Percentiles rank a stretch among this genome's conserved stretches.
These are phyloP conservation scores for Inga oerstediana DNA, from an alignment of 306 rosid genomes.

Conservation along the genomic window DNA sequence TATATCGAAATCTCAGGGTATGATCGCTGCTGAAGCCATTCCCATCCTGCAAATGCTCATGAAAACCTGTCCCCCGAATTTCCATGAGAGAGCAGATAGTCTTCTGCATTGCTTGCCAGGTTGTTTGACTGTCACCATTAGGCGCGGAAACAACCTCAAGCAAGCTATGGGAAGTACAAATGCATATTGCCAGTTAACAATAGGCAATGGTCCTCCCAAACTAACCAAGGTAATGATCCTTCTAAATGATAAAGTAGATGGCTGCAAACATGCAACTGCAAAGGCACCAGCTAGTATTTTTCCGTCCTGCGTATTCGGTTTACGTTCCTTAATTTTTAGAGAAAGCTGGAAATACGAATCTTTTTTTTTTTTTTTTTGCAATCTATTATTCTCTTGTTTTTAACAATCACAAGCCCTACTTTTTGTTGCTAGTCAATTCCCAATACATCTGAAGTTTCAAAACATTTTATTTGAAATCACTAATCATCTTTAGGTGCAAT, in stretches of 20 bases:
- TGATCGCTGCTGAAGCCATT: constrained; percentile 94
- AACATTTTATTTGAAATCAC: constrained; percentile 11
- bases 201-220: constrained; percentile 93
- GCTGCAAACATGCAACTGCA: constrained; percentile 16
- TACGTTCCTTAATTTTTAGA: constrained; percentile 3
- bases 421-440: constrained; percentile 11
- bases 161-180: constrained; percentile 96
- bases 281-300: constrained; percentile 27
- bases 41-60: constrained; percentile 97
- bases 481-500: constrained; percentile 9
- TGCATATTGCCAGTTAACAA: constrained; percentile 88
- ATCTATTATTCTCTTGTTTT: not conserved
- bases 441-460: not conserved
- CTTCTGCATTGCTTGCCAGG: constrained; percentile 97
- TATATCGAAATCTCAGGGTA: constrained; percentile 79
- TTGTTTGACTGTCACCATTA: constrained; percentile 90
- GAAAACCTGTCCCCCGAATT: constrained; percentile 98
- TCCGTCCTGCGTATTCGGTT: constrained; percentile 17
- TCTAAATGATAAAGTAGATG: constrained; percentile 14
- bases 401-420: not conserved
- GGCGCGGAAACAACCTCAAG: constrained; percentile 91
- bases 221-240: constrained; percentile 83
- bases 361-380: constrained; percentile 2
- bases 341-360: not conserved
- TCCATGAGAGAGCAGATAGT: constrained; percentile 95